phyloP scores from a whole-genome alignment of 2,329 filamentous ascomycete species.

The Eutypella sp. region DNA sequence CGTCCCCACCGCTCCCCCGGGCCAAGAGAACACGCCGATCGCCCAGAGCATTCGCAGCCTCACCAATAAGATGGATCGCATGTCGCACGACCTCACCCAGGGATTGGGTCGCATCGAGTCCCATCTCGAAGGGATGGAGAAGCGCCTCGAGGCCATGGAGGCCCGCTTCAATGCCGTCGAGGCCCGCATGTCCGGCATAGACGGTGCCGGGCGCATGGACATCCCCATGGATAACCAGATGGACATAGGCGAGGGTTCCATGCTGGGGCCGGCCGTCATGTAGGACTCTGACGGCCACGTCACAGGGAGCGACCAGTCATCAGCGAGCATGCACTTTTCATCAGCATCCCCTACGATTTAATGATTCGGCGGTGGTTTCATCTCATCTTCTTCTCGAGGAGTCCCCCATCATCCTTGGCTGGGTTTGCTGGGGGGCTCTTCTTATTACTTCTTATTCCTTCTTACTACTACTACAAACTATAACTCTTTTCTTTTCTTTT shows the following conservation, averaged over 20 bases:
- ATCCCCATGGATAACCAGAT: slow-evolving; percentile 33
- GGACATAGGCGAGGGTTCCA: slow-evolving; percentile 27
- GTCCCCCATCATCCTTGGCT: no score
- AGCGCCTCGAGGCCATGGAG: slow-evolving; percentile 52
- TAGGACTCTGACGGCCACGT: slow-evolving; percentile 15
- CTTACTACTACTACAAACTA: no score
- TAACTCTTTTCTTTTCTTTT: no score
- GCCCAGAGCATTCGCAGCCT: slow-evolving; percentile 54
- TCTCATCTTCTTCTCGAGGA: no score
- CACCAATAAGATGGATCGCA: slow-evolving; percentile 55
- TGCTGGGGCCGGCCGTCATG: slow-evolving; percentile 32
- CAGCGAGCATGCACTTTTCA: no score
- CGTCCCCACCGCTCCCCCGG: slow-evolving; percentile 47
- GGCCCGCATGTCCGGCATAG: slow-evolving; percentile 33
- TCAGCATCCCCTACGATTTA: no score
- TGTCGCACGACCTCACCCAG: slow-evolving; percentile 51
- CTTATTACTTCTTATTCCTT: neutral
- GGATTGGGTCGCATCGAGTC: slow-evolving; percentile 47
- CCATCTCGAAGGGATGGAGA: slow-evolving; percentile 47
- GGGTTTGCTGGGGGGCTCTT: no score
- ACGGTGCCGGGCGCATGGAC: slow-evolving; percentile 30
- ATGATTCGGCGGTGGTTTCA: no score
- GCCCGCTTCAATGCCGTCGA: slow-evolving; percentile 31
- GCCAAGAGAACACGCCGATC: slow-evolving; percentile 53
- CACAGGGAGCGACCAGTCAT: no score